These are phyloP conservation scores for Microbotryomycetes sp. DNA, from an alignment of 1,284 basidiomycete genomes.

Conservation along the genomic window DNA sequence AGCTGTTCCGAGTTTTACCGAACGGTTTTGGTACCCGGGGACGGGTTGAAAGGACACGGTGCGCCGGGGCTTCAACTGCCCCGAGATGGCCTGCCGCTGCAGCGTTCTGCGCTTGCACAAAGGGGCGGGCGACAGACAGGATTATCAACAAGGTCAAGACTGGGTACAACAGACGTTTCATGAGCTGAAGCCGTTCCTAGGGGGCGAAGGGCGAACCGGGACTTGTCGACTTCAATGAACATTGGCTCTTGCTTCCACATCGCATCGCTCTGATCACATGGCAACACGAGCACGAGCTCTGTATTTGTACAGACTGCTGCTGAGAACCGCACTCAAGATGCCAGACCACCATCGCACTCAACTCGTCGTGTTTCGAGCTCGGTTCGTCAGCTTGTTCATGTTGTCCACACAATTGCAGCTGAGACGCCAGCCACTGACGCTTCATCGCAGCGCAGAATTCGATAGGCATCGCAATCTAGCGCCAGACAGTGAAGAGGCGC, in stretches of 20 bases:
- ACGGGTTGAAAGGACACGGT: no score
- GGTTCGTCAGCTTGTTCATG: neutral
- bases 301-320: constrained; percentile 16
- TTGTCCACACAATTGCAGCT: neutral
- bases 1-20: neutral
- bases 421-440: neutral
- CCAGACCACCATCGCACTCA: constrained; percentile 22
- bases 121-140: neutral
- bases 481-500: neutral
- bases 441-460: constrained; percentile 7
- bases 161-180: neutral
- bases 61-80: neutral
- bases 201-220: neutral
- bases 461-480: constrained; percentile 2
- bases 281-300: neutral
- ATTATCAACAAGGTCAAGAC: neutral
- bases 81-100: neutral
- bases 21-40: neutral
- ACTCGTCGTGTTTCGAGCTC: constrained; percentile 15
- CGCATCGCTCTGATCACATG: no score
- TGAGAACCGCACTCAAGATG: constrained; percentile 14
- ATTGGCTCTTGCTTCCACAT: neutral
- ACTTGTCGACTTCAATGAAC: no score
- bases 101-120: neutral
- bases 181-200: neutral